Conservation (phyloP, 179 eudicot species). For the Patellifolia procumbens region DNA sequence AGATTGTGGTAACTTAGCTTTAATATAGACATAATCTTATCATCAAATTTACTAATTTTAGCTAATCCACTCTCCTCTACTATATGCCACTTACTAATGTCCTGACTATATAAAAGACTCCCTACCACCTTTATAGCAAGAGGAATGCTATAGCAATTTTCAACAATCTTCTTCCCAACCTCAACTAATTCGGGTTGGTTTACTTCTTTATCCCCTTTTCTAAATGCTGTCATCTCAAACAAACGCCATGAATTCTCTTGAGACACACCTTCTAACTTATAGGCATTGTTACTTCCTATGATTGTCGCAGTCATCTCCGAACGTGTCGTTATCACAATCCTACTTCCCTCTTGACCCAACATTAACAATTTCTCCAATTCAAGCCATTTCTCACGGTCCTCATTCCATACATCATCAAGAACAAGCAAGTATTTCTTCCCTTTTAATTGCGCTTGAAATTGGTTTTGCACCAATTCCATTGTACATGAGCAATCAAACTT, state of each 20-base stretch:
- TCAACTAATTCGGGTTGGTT: neutral
- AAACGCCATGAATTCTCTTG: neutral
- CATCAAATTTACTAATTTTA: neutral
- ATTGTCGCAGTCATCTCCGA: neutral
- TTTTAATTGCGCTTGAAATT: neutral
- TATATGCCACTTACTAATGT: neutral
- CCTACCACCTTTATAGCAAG: neutral
- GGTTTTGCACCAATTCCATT: neutral
- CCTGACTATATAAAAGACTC: neutral
- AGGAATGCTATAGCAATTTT: neutral
- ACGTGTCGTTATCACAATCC: neutral
- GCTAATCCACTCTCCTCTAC: neutral
- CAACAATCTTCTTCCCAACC: neutral
- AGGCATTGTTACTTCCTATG: neutral
- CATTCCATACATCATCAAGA: constrained; percentile 1
- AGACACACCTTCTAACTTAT: neutral
- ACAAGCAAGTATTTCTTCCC: neutral
- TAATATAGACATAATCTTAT: neutral
- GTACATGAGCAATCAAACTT: neutral
- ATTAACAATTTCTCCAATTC: neutral
- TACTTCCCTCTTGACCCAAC: neutral
- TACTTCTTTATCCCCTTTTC: neutral
- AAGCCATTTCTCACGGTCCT: neutral
- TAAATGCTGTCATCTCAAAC: neutral
- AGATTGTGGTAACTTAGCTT: constrained; percentile 1